Evolutionary conservation across 2,329 filamentous ascomycete species (phyloP), one percentile per base, ranked within the genome.

Genomic region (Aaosphaeria pasadenensis): DNA sequence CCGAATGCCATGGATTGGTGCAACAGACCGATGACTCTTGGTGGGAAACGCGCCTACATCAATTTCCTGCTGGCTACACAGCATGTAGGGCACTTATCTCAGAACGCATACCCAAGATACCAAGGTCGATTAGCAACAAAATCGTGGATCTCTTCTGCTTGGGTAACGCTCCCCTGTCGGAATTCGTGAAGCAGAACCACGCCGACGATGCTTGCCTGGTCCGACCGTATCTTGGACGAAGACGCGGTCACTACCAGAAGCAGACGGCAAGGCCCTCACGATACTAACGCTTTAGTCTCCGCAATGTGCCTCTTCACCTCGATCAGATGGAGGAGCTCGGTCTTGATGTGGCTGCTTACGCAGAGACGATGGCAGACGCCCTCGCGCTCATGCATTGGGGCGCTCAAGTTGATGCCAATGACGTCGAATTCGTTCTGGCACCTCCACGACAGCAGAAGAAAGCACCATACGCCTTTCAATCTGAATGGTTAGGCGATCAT

Each of bases 391-490:
- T 82, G 38, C 74, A 79, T 52, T 83, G 77, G 78, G 36, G 53
- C 1, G 72, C 65, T 0, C 52, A 64, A 11, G 53, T 80, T 0
- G 78, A 83, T 52, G 79, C 71, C 1, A 76, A 76, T 35, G 79
- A 80, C 42, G 68, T 83, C 2, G 77, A 83, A 45, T 82, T 82
- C 54, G 79, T 83, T 0, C 70, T 83, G 5, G 74, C 7, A 9
- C 31, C 41, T 7, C 39, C 11, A n/a, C 11, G 7, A 9, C 39
- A 40, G 24, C 39, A 7, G 7, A 4, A 43, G 28, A 67, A 70
- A 29, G 82, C 71, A 9, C 67, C 65, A 1, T 17, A 9, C 11
- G 39, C 7, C 11, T 7, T 28, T 24, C 17, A 9, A 40, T 28
- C 7, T 40, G 11, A 28, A 40, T 28, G 41, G 31, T 29, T 43